Base-by-base conservation (phyloP, 352 stramenopile species). In the Plasmopara viticola region DNA sequence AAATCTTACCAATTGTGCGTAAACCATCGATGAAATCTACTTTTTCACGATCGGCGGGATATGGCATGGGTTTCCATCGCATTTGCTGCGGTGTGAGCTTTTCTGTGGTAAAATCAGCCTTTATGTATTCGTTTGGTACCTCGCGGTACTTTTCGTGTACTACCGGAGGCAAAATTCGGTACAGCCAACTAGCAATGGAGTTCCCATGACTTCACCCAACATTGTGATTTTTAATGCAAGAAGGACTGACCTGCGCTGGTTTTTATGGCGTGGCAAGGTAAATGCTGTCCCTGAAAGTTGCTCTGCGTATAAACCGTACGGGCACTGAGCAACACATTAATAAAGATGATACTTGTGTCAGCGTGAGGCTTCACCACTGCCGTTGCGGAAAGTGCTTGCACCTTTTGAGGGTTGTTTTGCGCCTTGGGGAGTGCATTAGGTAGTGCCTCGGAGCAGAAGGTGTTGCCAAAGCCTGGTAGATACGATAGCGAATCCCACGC, bases 261-360 rank as follows among this genome's bases (percentile, higher is more conserved):
- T 95, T 48, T 70, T 84, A 58, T 84, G 70, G 18, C 94, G 83
- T 42, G 94, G 93, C 50, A 94, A 58, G 20, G 95, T 99, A 77
- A 99, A 99, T 28, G 95, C 94, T 45, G 94, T 98, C 40, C 95
- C 95, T 15, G 90, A 98, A 30, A 99, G 62, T 66, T 98, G 94
- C 72, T 99, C 95, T 4, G 95, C 81, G 54, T 95, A 96, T 34
- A 98, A 70, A 7, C 88, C 86, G 51, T 96, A 96, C 1, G 94
- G 77, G 38, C 93, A 97, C 58, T 82, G n/a, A 15, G 39, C 25
- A 6, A 34, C 25, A 17, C 8, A 20, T 10, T 25, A 25, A 3
- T 25, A 25, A n/a, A n/a, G n/a, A 25, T 25, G 1, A 25, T 25
- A 1, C 20, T 25, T 25, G 20, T 25, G 20, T 25, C 20, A 25